Evolutionary conservation across 805 yeast genomes (phyloP).

Genomic region (Barnettozyma siamensis): DNA sequence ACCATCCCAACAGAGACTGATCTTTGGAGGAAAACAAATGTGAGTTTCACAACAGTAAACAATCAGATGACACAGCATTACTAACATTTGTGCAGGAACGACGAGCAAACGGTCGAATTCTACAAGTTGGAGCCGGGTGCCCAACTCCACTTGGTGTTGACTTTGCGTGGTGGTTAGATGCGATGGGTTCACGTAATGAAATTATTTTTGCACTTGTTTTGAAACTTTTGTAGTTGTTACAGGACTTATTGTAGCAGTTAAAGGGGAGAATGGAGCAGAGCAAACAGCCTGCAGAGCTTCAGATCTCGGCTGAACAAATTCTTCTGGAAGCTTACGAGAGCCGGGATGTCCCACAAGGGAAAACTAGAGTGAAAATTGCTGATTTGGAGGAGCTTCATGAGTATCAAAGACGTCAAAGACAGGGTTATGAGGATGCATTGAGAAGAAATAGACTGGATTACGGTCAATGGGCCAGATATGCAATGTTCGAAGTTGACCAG

Average conservation of each 20-base stretch:
- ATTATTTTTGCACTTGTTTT: not conserved
- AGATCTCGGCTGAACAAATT: conserved; percentile 60
- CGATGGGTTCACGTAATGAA: conserved; percentile 2
- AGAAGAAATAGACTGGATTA: conserved; percentile 75
- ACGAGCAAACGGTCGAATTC: conserved; percentile 63
- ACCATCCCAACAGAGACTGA: conserved; percentile 89
- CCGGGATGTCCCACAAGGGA: conserved; percentile 32
- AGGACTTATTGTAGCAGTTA: not conserved
- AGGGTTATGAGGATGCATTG: conserved; percentile 81
- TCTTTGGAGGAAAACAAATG: conserved; percentile 88
- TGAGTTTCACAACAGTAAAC: conserved; percentile 30
- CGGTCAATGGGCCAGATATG: conserved; percentile 91
- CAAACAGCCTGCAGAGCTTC: conserved; percentile 42
- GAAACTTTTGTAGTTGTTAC: not conserved
- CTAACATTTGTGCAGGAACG: conserved; percentile 43
- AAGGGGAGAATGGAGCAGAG: conserved; percentile 26
- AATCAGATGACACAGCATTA: not conserved
- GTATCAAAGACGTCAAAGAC: conserved; percentile 67
- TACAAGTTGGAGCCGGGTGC: conserved; percentile 83
- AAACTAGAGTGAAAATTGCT: conserved; percentile 44
- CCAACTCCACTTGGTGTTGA: conserved; percentile 82
- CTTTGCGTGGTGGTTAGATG: conserved; percentile 77
- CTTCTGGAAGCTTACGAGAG: conserved; percentile 55
- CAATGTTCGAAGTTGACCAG: conserved; percentile 78
- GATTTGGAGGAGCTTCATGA: conserved; percentile 81